These are phyloP conservation scores for Fonsecaea pedrosoi DNA, from an alignment of 2,329 filamentous ascomycete species.

Conservation along the genomic window DNA sequence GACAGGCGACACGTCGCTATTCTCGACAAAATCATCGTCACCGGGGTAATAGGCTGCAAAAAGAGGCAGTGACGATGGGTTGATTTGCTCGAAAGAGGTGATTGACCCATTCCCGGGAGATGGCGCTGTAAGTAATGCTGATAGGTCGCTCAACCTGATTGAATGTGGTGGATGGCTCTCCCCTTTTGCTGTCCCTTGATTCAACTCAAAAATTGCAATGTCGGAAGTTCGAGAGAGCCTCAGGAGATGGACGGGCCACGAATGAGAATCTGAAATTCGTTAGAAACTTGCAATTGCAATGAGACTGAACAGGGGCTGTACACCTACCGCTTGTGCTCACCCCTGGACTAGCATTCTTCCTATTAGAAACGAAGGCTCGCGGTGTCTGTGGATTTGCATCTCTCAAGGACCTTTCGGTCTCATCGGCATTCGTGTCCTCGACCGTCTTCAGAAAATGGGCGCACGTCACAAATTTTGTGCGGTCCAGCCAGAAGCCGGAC, in stretches of 20 bases:
- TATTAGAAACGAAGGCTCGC: background rate
- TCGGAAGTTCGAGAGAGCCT: slow-evolving; percentile 4
- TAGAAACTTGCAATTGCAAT: too few relatives aligned
- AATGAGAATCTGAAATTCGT: background rate
- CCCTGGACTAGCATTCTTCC: background rate
- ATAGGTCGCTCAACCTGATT: background rate
- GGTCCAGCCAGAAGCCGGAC: slow-evolving; percentile 13
- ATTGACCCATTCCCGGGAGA: background rate
- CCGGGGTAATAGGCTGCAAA: slow-evolving; percentile 1
- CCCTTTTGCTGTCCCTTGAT: background rate
- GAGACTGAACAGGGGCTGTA: too few relatives aligned
- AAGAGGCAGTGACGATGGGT: background rate
- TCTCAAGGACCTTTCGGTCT: background rate
- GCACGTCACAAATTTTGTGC: slow-evolving; percentile 10
- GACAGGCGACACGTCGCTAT: background rate
- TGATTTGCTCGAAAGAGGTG: too few relatives aligned
- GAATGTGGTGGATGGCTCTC: background rate
- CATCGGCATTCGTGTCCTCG: background rate
- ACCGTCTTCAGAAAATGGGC: slow-evolving; percentile 4
- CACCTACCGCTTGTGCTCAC: too few relatives aligned
- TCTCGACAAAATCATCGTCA: background rate
- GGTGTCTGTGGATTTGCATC: background rate
- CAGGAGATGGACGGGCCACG: slow-evolving; percentile 5
- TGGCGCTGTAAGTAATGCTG: background rate
- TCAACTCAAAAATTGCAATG: slow-evolving; percentile 14